Percentiles rank a stretch among this genome's conserved stretches.
Evolutionary conservation across 2,329 filamentous ascomycete species (phyloP).

Genomic region (Periconia macrospinosa): DNA sequence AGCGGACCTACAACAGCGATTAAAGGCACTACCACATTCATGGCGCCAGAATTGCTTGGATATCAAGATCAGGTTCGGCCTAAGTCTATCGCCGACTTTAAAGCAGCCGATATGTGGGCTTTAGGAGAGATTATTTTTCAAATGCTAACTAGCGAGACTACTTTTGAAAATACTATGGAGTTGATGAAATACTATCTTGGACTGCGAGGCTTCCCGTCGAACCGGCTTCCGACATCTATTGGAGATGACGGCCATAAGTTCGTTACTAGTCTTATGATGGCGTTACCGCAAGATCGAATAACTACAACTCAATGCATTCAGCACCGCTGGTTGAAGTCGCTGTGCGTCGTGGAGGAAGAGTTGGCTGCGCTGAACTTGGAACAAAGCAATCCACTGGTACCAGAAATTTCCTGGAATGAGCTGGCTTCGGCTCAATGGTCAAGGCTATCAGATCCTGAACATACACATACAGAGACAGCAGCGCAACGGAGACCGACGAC

Average conservation of each 20-base stretch:
- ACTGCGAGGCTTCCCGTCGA: background rate
- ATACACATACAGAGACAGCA: too few relatives aligned
- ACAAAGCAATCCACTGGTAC: background rate
- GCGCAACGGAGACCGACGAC: too few relatives aligned
- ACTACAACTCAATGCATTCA: background rate
- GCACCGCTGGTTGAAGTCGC: constrained; percentile 1
- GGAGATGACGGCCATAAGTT: background rate
- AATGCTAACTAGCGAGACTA: background rate
- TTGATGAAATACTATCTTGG: background rate
- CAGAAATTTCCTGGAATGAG: constrained; percentile 3
- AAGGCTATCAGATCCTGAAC: background rate
- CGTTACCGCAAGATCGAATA: background rate
- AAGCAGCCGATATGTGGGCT: constrained; percentile 18
- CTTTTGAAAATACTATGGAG: background rate
- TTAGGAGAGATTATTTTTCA: constrained; percentile 9
- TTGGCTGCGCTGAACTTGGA: constrained; percentile 5
- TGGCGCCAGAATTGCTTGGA: constrained; percentile 17
- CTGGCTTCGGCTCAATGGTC: background rate
- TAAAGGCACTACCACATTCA: constrained; percentile 13
- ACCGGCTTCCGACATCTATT: background rate
- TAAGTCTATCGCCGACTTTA: constrained; percentile 1
- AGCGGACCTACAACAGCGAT: constrained; percentile 6
- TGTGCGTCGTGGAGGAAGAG: background rate
- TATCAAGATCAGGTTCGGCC: background rate
- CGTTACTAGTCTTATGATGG: background rate